phyloP scores from a whole-genome alignment of 495 filamentous ascomycete species.

The Glonium stellatum region DNA sequence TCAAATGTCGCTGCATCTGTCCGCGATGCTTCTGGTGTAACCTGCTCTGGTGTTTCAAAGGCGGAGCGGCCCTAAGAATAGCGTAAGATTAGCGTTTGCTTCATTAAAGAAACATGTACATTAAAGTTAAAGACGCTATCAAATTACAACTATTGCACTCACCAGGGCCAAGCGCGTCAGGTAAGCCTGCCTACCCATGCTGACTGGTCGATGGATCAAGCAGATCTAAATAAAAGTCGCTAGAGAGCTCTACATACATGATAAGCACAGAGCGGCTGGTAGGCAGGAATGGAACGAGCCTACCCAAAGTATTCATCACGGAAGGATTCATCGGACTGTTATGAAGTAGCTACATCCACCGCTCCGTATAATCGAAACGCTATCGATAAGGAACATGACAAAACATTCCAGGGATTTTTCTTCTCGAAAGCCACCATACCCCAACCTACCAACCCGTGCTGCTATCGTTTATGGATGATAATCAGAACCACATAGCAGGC shows the following conservation, averaged over 20 bases:
- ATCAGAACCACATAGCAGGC: too few relatives aligned
- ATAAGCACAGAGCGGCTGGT: too few relatives aligned
- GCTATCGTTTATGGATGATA: too few relatives aligned
- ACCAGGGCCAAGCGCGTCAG: constrained; percentile 27
- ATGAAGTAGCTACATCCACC: too few relatives aligned
- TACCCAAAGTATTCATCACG: too few relatives aligned
- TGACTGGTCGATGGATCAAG: background rate
- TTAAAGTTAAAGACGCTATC: background rate
- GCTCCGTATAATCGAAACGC: too few relatives aligned
- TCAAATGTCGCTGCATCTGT: constrained; percentile 3
- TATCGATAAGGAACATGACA: too few relatives aligned
- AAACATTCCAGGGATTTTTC: too few relatives aligned
- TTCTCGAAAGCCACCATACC: too few relatives aligned
- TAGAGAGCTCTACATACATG: background rate
- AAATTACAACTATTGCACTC: constrained; percentile 1
- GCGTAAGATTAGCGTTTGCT: background rate
- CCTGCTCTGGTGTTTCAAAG: constrained; percentile 11
- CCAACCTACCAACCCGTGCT: too few relatives aligned
- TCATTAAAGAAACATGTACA: background rate
- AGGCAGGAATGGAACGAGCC: too few relatives aligned
- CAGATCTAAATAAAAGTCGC: background rate
- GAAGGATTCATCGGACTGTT: too few relatives aligned
- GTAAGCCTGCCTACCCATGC: constrained; percentile 30
- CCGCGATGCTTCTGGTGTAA: constrained; percentile 7
- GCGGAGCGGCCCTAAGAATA: constrained; percentile 18